Evolutionary conservation across 2,329 filamentous ascomycete species (phyloP).

Genomic region (Cercospora sesami): DNA sequence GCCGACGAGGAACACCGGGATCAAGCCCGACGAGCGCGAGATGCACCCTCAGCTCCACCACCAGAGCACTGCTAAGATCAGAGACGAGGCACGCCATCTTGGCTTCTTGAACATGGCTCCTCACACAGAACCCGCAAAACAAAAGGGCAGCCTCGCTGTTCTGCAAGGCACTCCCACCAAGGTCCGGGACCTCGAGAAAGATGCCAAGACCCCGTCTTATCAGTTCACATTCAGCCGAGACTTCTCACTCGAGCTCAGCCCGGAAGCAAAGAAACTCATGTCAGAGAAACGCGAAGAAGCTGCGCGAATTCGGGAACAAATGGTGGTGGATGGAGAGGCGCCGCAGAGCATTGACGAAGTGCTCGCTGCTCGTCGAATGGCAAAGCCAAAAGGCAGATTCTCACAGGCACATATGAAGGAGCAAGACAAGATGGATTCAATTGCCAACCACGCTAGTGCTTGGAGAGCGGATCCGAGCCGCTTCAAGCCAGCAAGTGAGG

Average conservation of each 20-base stretch:
- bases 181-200: constrained; percentile 37
- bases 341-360: constrained; percentile 44
- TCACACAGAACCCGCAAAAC: constrained; percentile 50
- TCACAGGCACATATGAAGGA: constrained; percentile 82
- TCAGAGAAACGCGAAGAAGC: constrained; percentile 71
- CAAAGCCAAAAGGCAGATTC: constrained; percentile 77
- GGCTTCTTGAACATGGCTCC: constrained; percentile 76
- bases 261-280: constrained; percentile 61
- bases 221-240: constrained; percentile 63
- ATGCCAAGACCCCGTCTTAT: constrained; percentile 59
- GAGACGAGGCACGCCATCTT: constrained; percentile 76
- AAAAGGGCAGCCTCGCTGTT: constrained; percentile 44
- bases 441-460: constrained; percentile 78
- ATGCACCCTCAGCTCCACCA: constrained; percentile 91
- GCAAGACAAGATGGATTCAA: constrained; percentile 98
- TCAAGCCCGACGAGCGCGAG: constrained; percentile 72
- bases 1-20: constrained; percentile 63
- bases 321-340: constrained; percentile 62
- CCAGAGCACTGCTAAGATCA: constrained; percentile 69
- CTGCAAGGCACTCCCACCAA: constrained; percentile 63
- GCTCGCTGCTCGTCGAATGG: constrained; percentile 65
- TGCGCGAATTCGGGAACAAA: constrained; percentile 66
- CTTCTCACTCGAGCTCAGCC: constrained; percentile 59
- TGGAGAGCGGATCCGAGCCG: constrained; percentile 54
- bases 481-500: constrained; percentile 12